Percentiles rank a stretch among this genome's conserved stretches.
Evolutionary conservation across 1,284 basidiomycete genomes (phyloP).

Genomic region (Cutaneotrichosporon dermatis): DNA sequence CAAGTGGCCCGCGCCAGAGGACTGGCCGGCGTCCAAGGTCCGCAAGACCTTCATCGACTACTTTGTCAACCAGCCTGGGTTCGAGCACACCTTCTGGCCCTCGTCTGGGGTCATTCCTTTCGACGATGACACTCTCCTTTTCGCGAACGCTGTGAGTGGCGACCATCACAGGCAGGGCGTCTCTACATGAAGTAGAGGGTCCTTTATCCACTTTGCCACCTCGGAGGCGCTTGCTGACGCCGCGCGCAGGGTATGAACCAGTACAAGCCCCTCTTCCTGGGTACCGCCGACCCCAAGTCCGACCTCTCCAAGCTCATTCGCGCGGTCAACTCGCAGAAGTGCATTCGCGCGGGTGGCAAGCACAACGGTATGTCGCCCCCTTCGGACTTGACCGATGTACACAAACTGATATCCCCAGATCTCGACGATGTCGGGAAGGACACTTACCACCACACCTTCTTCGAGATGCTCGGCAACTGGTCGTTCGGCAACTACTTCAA

Average conservation of each 20-base stretch:
- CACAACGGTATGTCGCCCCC: slow-evolving; percentile 69
- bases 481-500: slow-evolving; percentile 99
- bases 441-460: slow-evolving; percentile 77
- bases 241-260: slow-evolving; percentile 76
- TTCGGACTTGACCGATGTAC: too few species aligned
- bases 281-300: slow-evolving; percentile 89
- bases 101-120: slow-evolving; percentile 92
- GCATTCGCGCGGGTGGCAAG: slow-evolving; percentile 96
- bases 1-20: slow-evolving; percentile 46
- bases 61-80: slow-evolving; percentile 61
- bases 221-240: too few species aligned
- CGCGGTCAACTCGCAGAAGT: slow-evolving; percentile 94
- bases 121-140: slow-evolving; percentile 93
- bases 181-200: too few species aligned
- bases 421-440: slow-evolving; percentile 98
- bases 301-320: slow-evolving; percentile 81
- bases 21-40: slow-evolving; percentile 67
- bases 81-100: slow-evolving; percentile 83
- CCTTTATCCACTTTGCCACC: too few species aligned
- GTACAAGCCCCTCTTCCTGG: slow-evolving; percentile 96
- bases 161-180: too few species aligned
- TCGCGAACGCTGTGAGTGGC: slow-evolving; percentile 75
- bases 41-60: slow-evolving; percentile 71
- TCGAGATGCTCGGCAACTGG: slow-evolving; percentile 99
- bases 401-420: slow-evolving; percentile 54